Evolutionary conservation across 345 rosid genomes (phyloP).

Genomic region (Zanthoxylum bungeanum): DNA sequence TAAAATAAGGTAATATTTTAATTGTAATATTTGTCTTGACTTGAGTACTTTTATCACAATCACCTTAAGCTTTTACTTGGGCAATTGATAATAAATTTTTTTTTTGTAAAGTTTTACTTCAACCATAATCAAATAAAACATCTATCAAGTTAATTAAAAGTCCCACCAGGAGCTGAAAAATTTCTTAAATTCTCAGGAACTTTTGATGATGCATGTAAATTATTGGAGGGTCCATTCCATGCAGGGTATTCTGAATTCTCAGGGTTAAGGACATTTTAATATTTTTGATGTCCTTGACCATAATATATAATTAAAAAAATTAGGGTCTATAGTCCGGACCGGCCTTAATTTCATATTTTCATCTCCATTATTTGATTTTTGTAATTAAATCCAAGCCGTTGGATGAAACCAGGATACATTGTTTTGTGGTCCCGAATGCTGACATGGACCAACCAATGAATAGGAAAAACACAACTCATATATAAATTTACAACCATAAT

Average conservation of each 20-base stretch:
- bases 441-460: slow-evolving; percentile 26
- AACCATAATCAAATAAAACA: background rate
- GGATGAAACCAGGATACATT: background rate
- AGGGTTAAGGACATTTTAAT: no score
- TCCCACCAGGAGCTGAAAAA: slow-evolving; percentile 21
- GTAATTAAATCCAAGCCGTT: slow-evolving; percentile 27
- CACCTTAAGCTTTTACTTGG: background rate
- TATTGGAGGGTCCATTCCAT: slow-evolving; percentile 13
- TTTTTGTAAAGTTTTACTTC: background rate
- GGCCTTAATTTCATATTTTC: no score
- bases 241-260: no score
- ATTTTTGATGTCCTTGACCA: no score
- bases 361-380: background rate
- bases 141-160: slow-evolving; percentile 11
- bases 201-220: slow-evolving; percentile 22
- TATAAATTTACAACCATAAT: slow-evolving; percentile 23
- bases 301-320: no score
- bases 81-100: background rate
- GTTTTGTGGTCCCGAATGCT: background rate
- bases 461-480: slow-evolving; percentile 9
- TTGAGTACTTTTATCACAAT: background rate
- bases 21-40: background rate
- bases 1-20: slow-evolving; percentile 5
- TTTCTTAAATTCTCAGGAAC: slow-evolving; percentile 6
- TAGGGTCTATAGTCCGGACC: no score